phyloP scores from a whole-genome alignment of 2,329 filamentous ascomycete genomes.

The Parastagonospora avenae region DNA sequence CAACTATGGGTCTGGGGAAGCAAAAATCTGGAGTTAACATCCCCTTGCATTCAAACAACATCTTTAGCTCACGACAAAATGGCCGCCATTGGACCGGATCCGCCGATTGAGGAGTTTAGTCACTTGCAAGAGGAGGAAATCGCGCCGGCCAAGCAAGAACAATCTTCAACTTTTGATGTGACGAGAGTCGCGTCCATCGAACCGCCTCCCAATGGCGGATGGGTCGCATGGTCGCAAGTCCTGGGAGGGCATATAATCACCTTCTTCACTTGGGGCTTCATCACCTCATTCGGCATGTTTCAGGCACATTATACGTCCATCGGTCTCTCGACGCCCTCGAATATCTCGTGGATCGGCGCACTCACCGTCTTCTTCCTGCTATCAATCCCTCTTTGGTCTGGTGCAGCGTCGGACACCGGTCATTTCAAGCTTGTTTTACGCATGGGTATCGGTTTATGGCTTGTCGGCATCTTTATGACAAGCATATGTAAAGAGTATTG shows the following conservation, averaged over 20 bases:
- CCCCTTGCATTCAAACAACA: too few species aligned
- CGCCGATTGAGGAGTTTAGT: too few species aligned
- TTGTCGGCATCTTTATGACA: conserved; percentile 27
- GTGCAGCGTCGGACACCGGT: conserved; percentile 33
- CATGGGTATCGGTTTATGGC: conserved; percentile 27
- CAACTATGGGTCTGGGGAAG: too few species aligned
- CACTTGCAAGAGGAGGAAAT: too few species aligned
- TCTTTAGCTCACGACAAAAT: too few species aligned
- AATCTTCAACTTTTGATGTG: conserved; percentile 3
- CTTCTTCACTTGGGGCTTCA: conserved; percentile 49
- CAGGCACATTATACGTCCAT: conserved; percentile 36
- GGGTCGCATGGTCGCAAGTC: conserved; percentile 50
- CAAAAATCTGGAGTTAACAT: too few species aligned
- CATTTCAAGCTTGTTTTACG: conserved; percentile 34
- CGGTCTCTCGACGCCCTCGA: conserved; percentile 14
- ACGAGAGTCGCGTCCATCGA: conserved; percentile 12
- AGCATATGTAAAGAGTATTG: conserved; percentile 22
- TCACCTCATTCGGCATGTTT: conserved; percentile 38
- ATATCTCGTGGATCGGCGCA: conserved; percentile 44
- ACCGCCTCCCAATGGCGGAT: conserved; percentile 51
- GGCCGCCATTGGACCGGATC: too few species aligned
- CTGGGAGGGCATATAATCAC: conserved; percentile 47
- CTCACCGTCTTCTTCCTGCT: conserved; percentile 39
- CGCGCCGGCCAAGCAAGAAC: not conserved
- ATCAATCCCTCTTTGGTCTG: conserved; percentile 32